Evolutionary conservation across 768 basidiomycete genomes (phyloP), one percentile per base, ranked within the genome.

Genomic region (Auricularia sp.): DNA sequence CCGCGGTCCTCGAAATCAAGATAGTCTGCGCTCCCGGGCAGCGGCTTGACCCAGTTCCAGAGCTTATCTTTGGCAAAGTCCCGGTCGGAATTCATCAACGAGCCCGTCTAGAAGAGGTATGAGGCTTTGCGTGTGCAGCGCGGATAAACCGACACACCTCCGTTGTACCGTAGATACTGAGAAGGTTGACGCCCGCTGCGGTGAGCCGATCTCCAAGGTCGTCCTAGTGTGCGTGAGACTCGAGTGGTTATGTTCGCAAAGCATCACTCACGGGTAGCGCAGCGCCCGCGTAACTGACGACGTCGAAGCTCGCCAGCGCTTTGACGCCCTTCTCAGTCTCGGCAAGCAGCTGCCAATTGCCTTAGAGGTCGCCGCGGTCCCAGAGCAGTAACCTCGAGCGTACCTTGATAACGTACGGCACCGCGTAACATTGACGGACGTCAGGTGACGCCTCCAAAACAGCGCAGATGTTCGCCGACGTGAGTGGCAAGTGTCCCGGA

Each of bases 271-370:
- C 70, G 5, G 84, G 82, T 54, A 83, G 76, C 3, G 84, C 74
- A 12, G 80, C 80, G 1, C 84, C 84, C 34, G 80, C 81, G 66
- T 77, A 84, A 29, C 75, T 76, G 35, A 84, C 81, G n/a, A 80
- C 68, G 54, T 83, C 77, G 68, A 84, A 81, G 14, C 70, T 68
- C 21, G 70, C 72, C 4, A 85, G 74, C 12, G 74, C 70, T 3
- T 73, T 65, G 8, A 79, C 71, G 29, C 83, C 83, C 66, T 80
- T 79, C 6, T 74, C 70, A 0, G 77, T 77, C 71, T 84, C 84
- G 0, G 74, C 78, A 1, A 85, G 73, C 1, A 85, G 71, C 69
- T 81, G 76, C 29, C 29, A 53, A 77, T 74, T 21, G 78, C 74
- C 61, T 68, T 61, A 12, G 54, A 2, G 42, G 51, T 11, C 33